Evolutionary conservation across 371 early-diverging fungal species (phyloP).

Genomic region (Rhizopus delemar): DNA sequence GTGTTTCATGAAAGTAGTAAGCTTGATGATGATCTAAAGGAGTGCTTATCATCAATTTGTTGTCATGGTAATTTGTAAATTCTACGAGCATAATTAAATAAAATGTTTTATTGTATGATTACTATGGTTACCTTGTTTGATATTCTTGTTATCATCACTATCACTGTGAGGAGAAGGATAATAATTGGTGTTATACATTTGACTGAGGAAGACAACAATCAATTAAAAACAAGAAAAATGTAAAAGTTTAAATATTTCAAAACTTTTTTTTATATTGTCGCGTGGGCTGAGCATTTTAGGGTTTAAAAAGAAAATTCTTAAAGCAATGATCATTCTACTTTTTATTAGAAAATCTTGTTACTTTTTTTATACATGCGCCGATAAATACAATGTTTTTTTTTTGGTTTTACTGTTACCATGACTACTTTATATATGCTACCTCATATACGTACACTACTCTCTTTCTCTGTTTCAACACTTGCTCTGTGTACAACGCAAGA

Average conservation of each 20-base stretch:
- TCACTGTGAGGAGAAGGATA: conserved; percentile 19
- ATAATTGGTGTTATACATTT: not conserved
- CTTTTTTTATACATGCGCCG: not conserved
- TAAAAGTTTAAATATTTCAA: not conserved
- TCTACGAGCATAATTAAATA: not conserved
- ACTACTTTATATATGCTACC: not conserved
- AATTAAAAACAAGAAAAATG: not conserved
- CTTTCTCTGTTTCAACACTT: too few species aligned
- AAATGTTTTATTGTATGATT: not conserved
- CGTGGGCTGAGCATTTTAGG: not conserved
- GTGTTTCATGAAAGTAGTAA: not conserved
- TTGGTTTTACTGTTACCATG: not conserved
- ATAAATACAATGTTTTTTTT: not conserved
- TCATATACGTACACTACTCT: too few species aligned
- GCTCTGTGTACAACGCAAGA: not conserved
- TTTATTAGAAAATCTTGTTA: not conserved
- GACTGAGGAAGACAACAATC: not conserved
- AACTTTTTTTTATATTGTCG: not conserved
- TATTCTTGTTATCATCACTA: not conserved
- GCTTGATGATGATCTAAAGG: conserved; percentile 2
- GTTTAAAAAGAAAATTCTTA: not conserved
- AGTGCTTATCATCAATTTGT: not conserved
- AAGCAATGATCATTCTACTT: not conserved
- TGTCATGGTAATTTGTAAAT: too few species aligned
- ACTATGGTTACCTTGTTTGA: conserved; percentile 11